Percentiles rank a stretch among this genome's conserved stretches.
These are phyloP conservation scores for Astragalus glycyphyllos DNA, from an alignment of 306 rosid genomes.

Conservation along the genomic window DNA sequence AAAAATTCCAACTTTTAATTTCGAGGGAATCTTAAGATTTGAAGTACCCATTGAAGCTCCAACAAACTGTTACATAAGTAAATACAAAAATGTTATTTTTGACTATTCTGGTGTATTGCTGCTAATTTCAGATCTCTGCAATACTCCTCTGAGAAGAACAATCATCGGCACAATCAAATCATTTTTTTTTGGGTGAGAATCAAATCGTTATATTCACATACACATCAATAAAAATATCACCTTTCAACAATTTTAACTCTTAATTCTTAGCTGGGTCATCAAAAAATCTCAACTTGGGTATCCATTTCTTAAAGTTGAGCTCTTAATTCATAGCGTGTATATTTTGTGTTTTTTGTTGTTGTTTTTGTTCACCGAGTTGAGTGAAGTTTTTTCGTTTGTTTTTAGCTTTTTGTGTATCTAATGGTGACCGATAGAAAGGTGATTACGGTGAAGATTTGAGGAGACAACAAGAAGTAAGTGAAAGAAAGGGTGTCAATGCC, in stretches of 20 bases:
- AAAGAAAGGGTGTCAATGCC: constrained; percentile 90
- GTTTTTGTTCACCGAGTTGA: not conserved
- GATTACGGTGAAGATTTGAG: constrained; percentile 72
- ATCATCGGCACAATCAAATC: constrained; percentile 49
- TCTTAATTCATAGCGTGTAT: constrained; percentile 35
- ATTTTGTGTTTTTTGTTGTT: not conserved
- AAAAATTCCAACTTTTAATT: too few relatives aligned
- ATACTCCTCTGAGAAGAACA: constrained; percentile 38
- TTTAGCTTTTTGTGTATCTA: not conserved
- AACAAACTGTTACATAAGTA: too few relatives aligned
- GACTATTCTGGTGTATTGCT: too few relatives aligned
- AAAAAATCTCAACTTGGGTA: not conserved
- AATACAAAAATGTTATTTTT: too few relatives aligned
- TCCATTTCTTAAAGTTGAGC: constrained; percentile 50
- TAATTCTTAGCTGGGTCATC: constrained; percentile 22
- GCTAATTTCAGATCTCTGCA: too few relatives aligned
- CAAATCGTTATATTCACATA: constrained; percentile 3
- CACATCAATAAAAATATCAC: constrained; percentile 25
- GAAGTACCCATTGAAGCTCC: too few relatives aligned
- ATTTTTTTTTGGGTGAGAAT: too few relatives aligned
- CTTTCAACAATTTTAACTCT: not conserved
- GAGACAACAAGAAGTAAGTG: constrained; percentile 60
- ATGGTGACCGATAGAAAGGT: constrained; percentile 71
- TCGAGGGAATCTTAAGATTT: too few relatives aligned
- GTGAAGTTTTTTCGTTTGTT: not conserved